A percentile compares a stretch with the other conserved stretches of the same genome.
Evolutionary conservation across 2,329 filamentous ascomycete species (phyloP).

Genomic region (Botrytis pseudocinerea): DNA sequence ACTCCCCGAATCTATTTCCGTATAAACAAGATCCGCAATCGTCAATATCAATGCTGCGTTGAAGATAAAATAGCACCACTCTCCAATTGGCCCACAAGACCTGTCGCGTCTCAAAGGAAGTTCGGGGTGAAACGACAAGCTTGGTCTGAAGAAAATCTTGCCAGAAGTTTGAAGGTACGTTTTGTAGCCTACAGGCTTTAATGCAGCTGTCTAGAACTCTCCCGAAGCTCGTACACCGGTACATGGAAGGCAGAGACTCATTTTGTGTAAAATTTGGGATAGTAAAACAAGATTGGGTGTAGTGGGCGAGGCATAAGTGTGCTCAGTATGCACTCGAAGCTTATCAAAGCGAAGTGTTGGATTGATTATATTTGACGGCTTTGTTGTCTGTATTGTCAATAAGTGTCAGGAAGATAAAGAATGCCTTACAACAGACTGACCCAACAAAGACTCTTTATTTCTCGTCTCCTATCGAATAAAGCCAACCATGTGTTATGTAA

Average conservation of each 20-base stretch:
- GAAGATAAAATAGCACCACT: too few species aligned
- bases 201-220: neutral
- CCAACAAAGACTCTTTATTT: neutral
- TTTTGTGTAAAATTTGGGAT: neutral
- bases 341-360: neutral
- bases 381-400: neutral
- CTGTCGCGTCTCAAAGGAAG: neutral
- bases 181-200: slow-evolving; percentile 3
- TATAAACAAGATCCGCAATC: too few species aligned
- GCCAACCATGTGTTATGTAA: neutral
- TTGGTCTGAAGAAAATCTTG: neutral
- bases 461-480: too few species aligned
- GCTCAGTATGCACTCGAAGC: neutral
- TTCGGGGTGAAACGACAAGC: neutral
- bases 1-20: too few species aligned
- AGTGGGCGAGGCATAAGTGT: neutral
- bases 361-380: neutral
- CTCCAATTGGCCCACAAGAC: neutral
- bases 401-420: neutral
- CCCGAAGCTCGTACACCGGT: neutral
- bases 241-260: neutral
- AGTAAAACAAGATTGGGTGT: neutral
- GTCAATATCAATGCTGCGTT: too few species aligned
- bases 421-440: neutral
- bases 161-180: neutral